These are phyloP conservation scores for Trichoderma lentiforme DNA, from an alignment of 2,329 filamentous ascomycete species.

Conservation along the genomic window DNA sequence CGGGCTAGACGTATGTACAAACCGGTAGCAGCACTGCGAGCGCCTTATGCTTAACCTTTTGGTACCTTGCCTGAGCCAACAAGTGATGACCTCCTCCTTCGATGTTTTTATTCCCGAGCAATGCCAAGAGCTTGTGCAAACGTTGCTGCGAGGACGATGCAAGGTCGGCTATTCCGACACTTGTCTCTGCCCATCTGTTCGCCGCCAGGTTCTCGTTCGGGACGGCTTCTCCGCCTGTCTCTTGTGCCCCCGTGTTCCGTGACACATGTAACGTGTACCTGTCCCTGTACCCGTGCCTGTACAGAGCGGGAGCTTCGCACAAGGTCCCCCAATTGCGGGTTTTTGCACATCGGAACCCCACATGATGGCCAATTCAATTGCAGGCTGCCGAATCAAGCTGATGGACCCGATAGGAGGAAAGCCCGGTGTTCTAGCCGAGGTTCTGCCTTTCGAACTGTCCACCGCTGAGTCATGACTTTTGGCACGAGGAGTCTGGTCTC, in stretches of 20 bases:
- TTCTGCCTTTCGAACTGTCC: not conserved
- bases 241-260: not conserved
- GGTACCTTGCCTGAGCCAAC: not conserved
- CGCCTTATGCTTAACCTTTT: not conserved
- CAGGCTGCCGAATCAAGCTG: conserved; percentile 7
- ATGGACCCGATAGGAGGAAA: conserved; percentile 6
- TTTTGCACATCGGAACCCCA: conserved; percentile 13
- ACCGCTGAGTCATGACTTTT: not conserved
- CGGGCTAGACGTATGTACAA: not conserved
- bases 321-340: not conserved
- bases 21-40: not conserved
- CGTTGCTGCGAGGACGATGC: not conserved
- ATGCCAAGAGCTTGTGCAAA: not conserved
- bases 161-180: conserved; percentile 12
- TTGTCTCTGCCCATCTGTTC: not conserved
- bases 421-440: not conserved
- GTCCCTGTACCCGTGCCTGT: not conserved
- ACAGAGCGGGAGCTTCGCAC: not conserved
- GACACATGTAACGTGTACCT: not conserved
- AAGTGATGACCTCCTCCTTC: not conserved
- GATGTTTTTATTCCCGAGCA: not conserved
- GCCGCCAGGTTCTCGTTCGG: not conserved
- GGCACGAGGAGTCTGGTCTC: not conserved
- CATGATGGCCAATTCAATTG: conserved; percentile 1
- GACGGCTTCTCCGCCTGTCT: conserved; percentile 7